Base-by-base conservation (phyloP, 164 flowering plant species). In the Aristolochia contorta region DNA sequence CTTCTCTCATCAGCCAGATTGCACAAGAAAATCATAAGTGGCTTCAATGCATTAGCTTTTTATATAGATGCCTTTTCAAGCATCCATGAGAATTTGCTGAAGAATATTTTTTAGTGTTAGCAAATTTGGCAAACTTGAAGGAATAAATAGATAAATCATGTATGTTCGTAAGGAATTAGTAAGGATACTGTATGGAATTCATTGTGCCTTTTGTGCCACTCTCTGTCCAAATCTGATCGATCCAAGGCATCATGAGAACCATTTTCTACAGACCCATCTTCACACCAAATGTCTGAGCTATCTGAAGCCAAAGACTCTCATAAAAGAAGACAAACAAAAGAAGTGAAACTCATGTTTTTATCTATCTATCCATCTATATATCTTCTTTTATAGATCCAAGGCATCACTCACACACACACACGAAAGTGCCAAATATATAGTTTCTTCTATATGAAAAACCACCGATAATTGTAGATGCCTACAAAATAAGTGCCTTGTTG, bases 121-220 rank as follows among this genome's bases (percentile, higher is more conserved):
- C 14, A 33, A 20, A 37, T 9, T 19, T 15, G 8, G 20, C 47
- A 57, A 41, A 37, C 22, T 13, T 15, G 20, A 46, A 20, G 62
- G 10, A 46, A 5, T 52, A 6, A 2, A 49, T 18, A 16, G 20
- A 12, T 33, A 47, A 24, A 20, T n/a, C 56, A n/a, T 18, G 7
- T 33, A 65, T n/a, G n/a, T n/a, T n/a, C n/a, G n/a, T 12, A 50
- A 52, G 33, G 18, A 22, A 58, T 27, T 47, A 20, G 25, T 13
- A 59, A 68, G 69, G 64, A 50, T 81, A 91, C 91, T 12, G 81
- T 80, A 61, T 86, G 84, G 48, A 82, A 82, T 69, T 86, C 80
- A 12, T 71, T 58, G 24, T 63, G 80, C 72, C 93, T 74, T 62
- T 67, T 84, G 52, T 74, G 70, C 93, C 87, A 83, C 57, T 86